phyloP scores from a whole-genome alignment of 441 rosid genomes.

The Lepidium campestre region DNA sequence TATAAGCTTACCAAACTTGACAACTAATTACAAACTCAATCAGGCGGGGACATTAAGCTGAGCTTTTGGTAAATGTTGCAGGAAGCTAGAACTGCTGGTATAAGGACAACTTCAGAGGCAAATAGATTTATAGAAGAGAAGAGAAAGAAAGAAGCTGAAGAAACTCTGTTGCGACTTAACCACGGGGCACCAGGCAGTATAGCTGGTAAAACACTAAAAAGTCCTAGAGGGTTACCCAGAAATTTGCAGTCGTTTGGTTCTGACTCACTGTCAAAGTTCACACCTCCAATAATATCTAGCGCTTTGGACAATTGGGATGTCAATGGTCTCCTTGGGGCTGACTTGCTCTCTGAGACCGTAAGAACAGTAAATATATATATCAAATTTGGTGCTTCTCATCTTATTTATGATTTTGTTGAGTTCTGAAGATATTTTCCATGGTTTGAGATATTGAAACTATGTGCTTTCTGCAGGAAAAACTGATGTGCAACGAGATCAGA shows the following conservation, averaged over 20 bases:
- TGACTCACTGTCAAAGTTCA: slow-evolving; percentile 32
- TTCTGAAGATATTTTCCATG: background rate
- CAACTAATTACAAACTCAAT: background rate
- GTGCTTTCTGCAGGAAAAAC: slow-evolving; percentile 55
- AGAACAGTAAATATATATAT: slow-evolving; percentile 18
- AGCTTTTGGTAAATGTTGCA: slow-evolving; percentile 26
- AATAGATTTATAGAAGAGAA: slow-evolving; percentile 57
- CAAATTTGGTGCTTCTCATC: background rate
- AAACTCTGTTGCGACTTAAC: slow-evolving; percentile 40
- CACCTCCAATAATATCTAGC: slow-evolving; percentile 32
- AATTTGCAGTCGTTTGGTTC: slow-evolving; percentile 38
- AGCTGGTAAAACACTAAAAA: slow-evolving; percentile 49
- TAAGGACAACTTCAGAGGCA: slow-evolving; percentile 54
- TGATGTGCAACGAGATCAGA: slow-evolving; percentile 61
- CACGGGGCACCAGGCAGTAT: slow-evolving; percentile 52
- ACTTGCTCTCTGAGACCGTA: slow-evolving; percentile 75
- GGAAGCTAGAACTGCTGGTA: slow-evolving; percentile 90
- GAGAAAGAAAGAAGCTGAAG: slow-evolving; percentile 70
- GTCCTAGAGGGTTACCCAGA: slow-evolving; percentile 38
- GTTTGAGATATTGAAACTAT: background rate
- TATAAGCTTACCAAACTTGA: slow-evolving; percentile 1
- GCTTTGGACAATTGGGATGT: slow-evolving; percentile 71
- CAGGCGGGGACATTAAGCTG: background rate
- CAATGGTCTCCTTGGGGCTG: slow-evolving; percentile 64
- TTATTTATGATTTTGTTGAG: background rate